A percentile compares a stretch with the other conserved stretches of the same genome.
Conservation (phyloP, 2,329 filamentous ascomycete genomes). For the Alternaria brassicicola region DNA sequence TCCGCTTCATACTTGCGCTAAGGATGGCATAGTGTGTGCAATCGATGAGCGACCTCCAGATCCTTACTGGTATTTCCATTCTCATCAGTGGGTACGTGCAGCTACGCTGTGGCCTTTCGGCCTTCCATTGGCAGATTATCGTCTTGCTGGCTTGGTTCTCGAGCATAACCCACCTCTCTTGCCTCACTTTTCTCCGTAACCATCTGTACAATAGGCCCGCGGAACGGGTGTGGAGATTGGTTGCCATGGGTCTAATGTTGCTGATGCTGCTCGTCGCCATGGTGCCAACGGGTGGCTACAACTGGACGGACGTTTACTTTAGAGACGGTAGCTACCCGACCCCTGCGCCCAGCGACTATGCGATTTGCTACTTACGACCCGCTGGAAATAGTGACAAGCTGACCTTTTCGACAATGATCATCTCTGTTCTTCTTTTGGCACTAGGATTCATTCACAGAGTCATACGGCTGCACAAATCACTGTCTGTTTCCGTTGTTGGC, state of each 20-base stretch:
- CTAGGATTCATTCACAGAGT: neutral
- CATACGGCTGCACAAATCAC: neutral
- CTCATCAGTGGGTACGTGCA: neutral
- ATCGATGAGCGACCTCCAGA: neutral
- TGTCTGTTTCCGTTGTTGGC: neutral
- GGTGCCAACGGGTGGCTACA: neutral
- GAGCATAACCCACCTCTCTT: neutral
- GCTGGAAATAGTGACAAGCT: fast-evolving
- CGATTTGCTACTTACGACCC: neutral
- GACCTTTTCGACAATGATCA: neutral
- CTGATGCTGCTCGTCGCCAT: neutral
- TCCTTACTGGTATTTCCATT: neutral
- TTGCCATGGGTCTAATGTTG: neutral
- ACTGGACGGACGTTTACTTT: neutral
- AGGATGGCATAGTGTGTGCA: neutral
- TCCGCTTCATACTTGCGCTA: neutral
- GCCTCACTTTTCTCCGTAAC: neutral
- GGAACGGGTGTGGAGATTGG: neutral
- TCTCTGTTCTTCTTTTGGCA: neutral
- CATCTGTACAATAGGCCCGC: neutral
- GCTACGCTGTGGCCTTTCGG: neutral
- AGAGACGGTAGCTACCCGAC: too few relatives aligned
- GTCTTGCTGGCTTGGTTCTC: neutral
- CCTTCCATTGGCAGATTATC: neutral
- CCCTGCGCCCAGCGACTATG: neutral